These are phyloP conservation scores for Leishmania major DNA, from an alignment of 208 protist species.

Conservation along the genomic window DNA sequence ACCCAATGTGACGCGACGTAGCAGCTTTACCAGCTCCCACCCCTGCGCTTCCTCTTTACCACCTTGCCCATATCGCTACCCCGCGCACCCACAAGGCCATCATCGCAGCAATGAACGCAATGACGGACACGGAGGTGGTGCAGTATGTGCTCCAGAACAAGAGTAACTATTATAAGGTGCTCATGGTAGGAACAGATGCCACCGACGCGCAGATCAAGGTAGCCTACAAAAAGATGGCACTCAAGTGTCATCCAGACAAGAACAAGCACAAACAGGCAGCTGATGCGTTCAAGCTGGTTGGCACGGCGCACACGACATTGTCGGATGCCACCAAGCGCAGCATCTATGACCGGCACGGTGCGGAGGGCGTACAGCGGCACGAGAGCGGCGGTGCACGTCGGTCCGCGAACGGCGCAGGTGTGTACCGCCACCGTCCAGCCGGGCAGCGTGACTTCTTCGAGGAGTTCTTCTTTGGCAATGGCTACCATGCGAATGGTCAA, in stretches of 20 bases:
- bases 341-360: constrained; percentile 84
- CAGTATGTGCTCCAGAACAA: constrained; percentile 76
- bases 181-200: constrained; percentile 66
- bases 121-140: constrained; percentile 73
- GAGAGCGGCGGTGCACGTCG: constrained; percentile 58
- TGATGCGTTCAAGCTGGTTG: constrained; percentile 92
- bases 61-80: neutral
- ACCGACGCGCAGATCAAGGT: constrained; percentile 72
- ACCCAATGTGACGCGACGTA: neutral
- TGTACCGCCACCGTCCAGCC: constrained; percentile 19
- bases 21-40: neutral
- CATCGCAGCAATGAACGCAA: constrained; percentile 47
- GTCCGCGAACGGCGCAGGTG: constrained; percentile 18
- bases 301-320: constrained; percentile 72
- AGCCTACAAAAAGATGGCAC: constrained; percentile 89
- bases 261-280: constrained; percentile 75
- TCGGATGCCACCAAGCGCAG: constrained; percentile 77
- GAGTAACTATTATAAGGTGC: constrained; percentile 81
- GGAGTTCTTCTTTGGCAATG: constrained; percentile 70
- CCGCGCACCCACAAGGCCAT: neutral
- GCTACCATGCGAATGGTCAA: neutral
- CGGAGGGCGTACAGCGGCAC: constrained; percentile 81
- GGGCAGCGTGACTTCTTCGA: constrained; percentile 72
- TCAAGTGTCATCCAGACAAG: constrained; percentile 93
- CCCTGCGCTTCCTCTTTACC: neutral